Evolutionary conservation across 352 stramenopile genomes (phyloP), one percentile per base, ranked within the genome.

Genomic region (Phytophthora podocarpi): DNA sequence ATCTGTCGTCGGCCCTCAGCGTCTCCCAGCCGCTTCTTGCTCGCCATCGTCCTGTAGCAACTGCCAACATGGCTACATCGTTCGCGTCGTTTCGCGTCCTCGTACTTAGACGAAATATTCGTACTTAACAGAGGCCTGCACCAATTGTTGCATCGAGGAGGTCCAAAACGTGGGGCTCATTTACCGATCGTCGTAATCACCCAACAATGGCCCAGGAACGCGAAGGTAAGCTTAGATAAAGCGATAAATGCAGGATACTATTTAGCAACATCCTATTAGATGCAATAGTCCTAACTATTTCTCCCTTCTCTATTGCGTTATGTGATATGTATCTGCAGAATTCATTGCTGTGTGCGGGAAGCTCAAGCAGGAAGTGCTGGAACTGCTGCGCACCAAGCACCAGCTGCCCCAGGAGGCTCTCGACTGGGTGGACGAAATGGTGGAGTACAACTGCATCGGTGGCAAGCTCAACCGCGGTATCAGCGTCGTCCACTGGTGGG

Each of bases 391-490:
- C 30, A 71, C 54, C 18, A 78, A 94, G 59, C 78, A 89, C 69
- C 49, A 72, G 27, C 82, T 96, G 71, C 86, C 88, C 13, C 76
- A 94, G 53, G 85, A 96, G 13, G 72, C 86, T 30, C 62, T 92
- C 39, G 80, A 92, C 61, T 95, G 82, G 81, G 74, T 95, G 48
- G 67, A 85, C 13, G 56, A 91, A 60, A 63, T 97, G 52, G 77
- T 98, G 30, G 82, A 97, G 35, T 99, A 99, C 90, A 99, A 98
- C 68, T 98, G 98, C 66, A 87, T 96, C 24, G 97, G 97, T 48
- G 98, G 97, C 28, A 99, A 99, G 83, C 91, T 99, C 63, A 99
- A 98, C 76, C 92, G 98, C 46, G 98, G 97, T 37, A 90, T 99
- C 39, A 98, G 95, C 59, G 97, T 99, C 61, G 76, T 98, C 51